These are phyloP conservation scores for Blastocystis sp. DNA, from an alignment of 352 stramenopile genomes.

Conservation along the genomic window DNA sequence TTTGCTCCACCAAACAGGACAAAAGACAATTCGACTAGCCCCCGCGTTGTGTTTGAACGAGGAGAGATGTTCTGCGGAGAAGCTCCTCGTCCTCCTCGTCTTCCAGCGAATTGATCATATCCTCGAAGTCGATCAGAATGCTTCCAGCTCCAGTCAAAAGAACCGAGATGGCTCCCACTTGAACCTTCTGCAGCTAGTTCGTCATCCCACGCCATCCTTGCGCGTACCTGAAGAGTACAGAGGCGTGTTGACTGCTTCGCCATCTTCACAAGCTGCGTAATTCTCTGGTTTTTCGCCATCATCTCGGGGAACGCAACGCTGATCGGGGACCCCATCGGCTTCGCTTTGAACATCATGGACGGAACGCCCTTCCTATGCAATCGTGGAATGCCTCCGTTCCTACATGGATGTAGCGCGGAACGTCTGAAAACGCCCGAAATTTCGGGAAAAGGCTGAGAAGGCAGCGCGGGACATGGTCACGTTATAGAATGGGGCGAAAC, in stretches of 20 bases:
- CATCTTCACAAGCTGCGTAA: constrained; percentile 45
- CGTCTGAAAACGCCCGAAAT: constrained; percentile 6
- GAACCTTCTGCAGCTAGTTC: constrained; percentile 41
- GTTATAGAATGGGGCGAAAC: constrained; percentile 8
- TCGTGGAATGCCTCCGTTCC: background rate
- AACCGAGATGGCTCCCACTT: constrained; percentile 34
- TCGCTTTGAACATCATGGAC: constrained; percentile 18
- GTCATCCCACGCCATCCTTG: background rate
- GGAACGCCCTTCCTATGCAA: constrained; percentile 11
- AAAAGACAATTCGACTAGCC: constrained; percentile 36
- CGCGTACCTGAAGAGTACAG: constrained; percentile 20
- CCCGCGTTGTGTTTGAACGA: constrained; percentile 43
- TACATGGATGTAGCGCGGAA: constrained; percentile 8
- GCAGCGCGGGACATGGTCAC: constrained; percentile 44
- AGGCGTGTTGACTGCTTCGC: background rate
- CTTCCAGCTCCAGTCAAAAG: constrained; percentile 24
- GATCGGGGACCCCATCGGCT: background rate
- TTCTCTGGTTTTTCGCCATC: constrained; percentile 36
- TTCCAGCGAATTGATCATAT: constrained; percentile 43
- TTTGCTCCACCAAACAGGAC: background rate
- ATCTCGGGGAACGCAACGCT: constrained; percentile 32
- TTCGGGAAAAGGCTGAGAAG: constrained; percentile 27
- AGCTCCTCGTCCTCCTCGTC: constrained; percentile 51
- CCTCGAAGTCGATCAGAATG: constrained; percentile 66
- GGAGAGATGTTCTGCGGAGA: constrained; percentile 65